Percentiles rank a stretch among this genome's conserved stretches.
These are phyloP conservation scores for Cyclocybe cylindracea DNA, from an alignment of 768 basidiomycete genomes.

Conservation along the genomic window DNA sequence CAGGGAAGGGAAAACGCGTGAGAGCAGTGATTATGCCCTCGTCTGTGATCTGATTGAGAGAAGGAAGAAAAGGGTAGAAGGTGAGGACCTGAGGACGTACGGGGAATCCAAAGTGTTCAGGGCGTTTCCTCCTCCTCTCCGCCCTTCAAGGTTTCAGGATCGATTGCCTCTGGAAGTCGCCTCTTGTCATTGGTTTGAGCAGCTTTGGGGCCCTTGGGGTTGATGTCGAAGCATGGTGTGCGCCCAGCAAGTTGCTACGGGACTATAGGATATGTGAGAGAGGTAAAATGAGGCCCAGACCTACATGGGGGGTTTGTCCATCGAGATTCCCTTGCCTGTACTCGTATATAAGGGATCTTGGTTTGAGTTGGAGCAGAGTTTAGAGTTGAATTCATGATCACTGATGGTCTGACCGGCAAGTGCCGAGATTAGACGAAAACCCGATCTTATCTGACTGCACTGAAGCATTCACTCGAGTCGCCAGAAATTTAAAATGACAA, in stretches of 20 bases:
- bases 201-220: background rate
- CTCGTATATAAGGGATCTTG: no score
- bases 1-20: conserved; percentile 3
- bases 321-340: no score
- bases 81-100: conserved; percentile 9
- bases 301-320: no score
- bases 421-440: no score
- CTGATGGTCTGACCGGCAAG: no score
- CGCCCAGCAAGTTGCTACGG: conserved; percentile 51
- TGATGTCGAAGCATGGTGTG: conserved; percentile 54
- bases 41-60: conserved; percentile 8
- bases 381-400: no score
- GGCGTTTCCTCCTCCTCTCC: conserved; percentile 60
- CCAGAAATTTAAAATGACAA: no score
- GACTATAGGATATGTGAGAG: conserved; percentile 31
- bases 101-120: conserved; percentile 57
- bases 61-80: background rate
- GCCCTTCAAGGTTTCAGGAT: conserved; percentile 37
- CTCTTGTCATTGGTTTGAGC: conserved; percentile 24
- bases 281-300: conserved; percentile 17
- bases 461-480: no score
- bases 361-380: no score
- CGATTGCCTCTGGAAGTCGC: conserved; percentile 42
- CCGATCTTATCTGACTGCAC: no score
- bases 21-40: conserved; percentile 14